Base-by-base conservation (phyloP, 306 rosid species). In the Herpetospermum pedunculosum region DNA sequence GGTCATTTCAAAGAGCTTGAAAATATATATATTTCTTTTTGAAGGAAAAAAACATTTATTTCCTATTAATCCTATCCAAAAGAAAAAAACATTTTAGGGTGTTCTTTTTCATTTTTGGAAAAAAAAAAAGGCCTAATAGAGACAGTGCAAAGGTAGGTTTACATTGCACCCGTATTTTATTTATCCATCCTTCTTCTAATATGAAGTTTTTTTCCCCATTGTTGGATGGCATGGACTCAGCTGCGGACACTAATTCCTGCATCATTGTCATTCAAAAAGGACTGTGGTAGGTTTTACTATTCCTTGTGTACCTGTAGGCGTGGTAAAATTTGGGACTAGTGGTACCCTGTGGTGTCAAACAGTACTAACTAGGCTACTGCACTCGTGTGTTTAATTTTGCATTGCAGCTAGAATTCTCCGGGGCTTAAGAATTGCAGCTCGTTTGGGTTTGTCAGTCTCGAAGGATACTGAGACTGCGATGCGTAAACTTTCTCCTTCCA, bases 341-440 rank as follows among this genome's bases (percentile, higher is more conserved):
- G 50, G 75, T 73, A 63, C 38, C 76, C 37, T 73, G 75, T 53
- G 77, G 70, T 67, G 12, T 72, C 77, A 62, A 77, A 40, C 35
- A 50, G 74, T 32, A 55, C 70, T 69, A 78, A 81, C 79, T 73
- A 69, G 72, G 73, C 47, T 55, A 79, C 77, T 58, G 63, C 30
- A 12, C 40, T 65, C n/a, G 23, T 11, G 3, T 65, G 49, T 41
- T 57, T 35, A 79, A 71, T 70, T 69, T 58, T 35, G 65, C 70
- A 67, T 47, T 82, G 79, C 73, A 93, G 98, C 97, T 21, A 87
- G 98, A 86, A 91, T 93, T 82, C 82, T 93, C 77, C 92, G 98
- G 25, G 98, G 94, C 77, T 77, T 93, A 81, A 86, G 98, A 91
- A 85, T 93, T 84, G 94, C 96, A 43, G 98, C 98, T 80, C 94